Base-by-base conservation (phyloP, 176 grass and related monocot species). In the Alloteropsis semialata region DNA sequence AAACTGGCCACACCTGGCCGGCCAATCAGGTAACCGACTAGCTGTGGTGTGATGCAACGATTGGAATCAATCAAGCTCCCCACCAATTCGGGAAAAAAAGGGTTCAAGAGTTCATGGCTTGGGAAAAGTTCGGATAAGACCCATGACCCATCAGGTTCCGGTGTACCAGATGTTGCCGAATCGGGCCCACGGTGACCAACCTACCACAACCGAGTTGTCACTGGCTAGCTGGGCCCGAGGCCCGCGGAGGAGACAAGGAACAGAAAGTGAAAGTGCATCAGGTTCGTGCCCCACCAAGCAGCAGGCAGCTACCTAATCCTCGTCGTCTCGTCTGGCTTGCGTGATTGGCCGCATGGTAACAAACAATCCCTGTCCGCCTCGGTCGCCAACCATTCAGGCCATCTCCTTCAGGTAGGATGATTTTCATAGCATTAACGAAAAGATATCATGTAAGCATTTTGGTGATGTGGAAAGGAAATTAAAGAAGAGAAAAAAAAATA, bases 41-140 rank as follows among this genome's bases (percentile, higher is more conserved):
- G n/a, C n/a, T n/a, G n/a, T n/a, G n/a, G 34, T 36, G 34, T 36
- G 72, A 37, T 75, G 11, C 19, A 41, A 17, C 28, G 10, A 17
- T 58, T 18, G 15, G 37, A 45, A 8, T n/a, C 19, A 54, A 25
- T 19, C 39, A 42, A 6, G 9, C 21, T 71, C 56, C 54, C 13
- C 14, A 48, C 81, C 70, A 13, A 15, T 46, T 22, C 44, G 22
- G 64, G 71, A 15, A 56, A 34, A 53, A 53, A 22, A 21, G 6
- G 2, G 15, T 4, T 16, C 0, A 5, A 24, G 55, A 51, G 22
- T 14, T 11, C 29, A 53, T 2, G 50, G 73, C 41, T 86, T 25
- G 8, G 79, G 79, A 87, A 62, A 87, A 82, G 49, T 86, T 25
- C 13, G 79, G 79, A 87, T 71, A 87, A 82, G 49, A 53, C 5